phyloP scores from a whole-genome alignment of 768 basidiomycete genomes.

The Termitomyces sp. region DNA sequence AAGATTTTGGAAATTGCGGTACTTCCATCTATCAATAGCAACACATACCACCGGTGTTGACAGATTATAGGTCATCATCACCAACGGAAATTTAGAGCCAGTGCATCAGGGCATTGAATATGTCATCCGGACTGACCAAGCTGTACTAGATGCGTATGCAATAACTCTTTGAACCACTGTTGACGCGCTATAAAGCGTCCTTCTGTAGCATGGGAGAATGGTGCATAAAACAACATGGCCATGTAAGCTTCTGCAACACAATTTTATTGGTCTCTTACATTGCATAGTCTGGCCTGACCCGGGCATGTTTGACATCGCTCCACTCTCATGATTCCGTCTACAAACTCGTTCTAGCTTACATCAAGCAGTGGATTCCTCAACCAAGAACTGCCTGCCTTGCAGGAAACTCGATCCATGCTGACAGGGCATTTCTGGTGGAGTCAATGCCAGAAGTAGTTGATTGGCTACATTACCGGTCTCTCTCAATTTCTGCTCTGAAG shows the following conservation, averaged over 20 bases:
- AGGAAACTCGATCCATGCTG: conserved; percentile 83
- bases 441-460: conserved; percentile 80
- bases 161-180: neutral
- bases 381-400: conserved; percentile 64
- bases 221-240: conserved; percentile 80
- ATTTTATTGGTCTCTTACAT: neutral
- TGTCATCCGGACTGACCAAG: conserved; percentile 69
- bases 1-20: conserved; percentile 80
- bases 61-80: conserved; percentile 67
- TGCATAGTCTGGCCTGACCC: conserved; percentile 74
- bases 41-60: neutral
- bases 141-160: conserved; percentile 59
- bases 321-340: conserved; percentile 57
- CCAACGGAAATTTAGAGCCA: conserved; percentile 72
- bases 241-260: conserved; percentile 33
- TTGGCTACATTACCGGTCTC: conserved; percentile 76
- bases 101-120: conserved; percentile 80
- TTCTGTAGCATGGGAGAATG: conserved; percentile 74
- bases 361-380: conserved; percentile 80
- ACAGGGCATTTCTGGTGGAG: conserved; percentile 62
- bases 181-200: neutral
- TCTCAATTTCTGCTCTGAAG: neutral
- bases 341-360: conserved; percentile 61
- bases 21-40: conserved; percentile 8
- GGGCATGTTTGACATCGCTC: conserved; percentile 70